Percentiles rank a stretch among this genome's conserved stretches.
Conservation (phyloP, 2,329 filamentous ascomycete genomes). For the Penicillium palitans region DNA sequence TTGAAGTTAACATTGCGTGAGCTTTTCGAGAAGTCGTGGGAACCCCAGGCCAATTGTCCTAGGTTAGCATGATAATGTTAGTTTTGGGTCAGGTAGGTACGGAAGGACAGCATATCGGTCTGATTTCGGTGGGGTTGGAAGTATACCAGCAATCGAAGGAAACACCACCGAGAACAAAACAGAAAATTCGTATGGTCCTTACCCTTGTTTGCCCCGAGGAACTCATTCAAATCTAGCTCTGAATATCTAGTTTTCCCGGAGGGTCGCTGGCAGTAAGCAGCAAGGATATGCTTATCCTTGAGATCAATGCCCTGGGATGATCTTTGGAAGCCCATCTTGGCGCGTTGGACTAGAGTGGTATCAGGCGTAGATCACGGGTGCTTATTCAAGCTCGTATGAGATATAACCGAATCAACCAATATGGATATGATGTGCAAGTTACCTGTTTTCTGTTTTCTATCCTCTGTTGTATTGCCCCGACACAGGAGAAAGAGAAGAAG, state of each 20-base stretch:
- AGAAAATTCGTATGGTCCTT: not conserved
- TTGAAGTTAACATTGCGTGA: conserved; percentile 15
- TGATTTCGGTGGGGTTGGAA: not conserved
- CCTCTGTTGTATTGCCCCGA: not conserved
- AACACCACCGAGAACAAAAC: not conserved
- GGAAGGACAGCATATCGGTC: not conserved
- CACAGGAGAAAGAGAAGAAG: not conserved
- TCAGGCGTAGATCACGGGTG: not conserved
- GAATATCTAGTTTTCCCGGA: conserved; percentile 21
- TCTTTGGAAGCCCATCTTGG: conserved; percentile 24
- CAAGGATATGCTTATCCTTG: conserved; percentile 22
- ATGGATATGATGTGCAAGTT: not conserved
- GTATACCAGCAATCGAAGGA: not conserved
- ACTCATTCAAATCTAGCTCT: conserved; percentile 22
- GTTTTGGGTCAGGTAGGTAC: not conserved
- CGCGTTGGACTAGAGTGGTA: not conserved
- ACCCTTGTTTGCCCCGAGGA: conserved; percentile 23
- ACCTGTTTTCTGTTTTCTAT: not conserved
- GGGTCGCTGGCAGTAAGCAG: conserved; percentile 21
- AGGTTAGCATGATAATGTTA: not conserved
- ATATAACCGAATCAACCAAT: not conserved
- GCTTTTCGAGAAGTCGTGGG: conserved; percentile 12
- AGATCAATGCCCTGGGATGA: conserved; percentile 22
- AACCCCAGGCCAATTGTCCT: conserved; percentile 25
- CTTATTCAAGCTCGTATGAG: not conserved